Evolutionary conservation across 176 grass and related monocot species (phyloP).

Genomic region (Themeda triandra): DNA sequence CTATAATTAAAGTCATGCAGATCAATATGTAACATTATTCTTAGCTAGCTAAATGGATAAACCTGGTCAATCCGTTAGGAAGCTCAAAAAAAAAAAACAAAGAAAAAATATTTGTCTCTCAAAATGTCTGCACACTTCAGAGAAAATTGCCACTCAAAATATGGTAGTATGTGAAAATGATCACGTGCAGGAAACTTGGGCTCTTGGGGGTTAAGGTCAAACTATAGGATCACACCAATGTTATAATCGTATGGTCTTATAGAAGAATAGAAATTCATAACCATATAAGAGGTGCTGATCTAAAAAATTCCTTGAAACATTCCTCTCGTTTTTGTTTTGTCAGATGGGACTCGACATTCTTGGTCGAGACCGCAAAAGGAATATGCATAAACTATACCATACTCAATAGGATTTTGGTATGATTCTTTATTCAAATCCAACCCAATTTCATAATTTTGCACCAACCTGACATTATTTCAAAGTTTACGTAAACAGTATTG

Average conservation of each 20-base stretch:
- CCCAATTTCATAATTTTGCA: neutral
- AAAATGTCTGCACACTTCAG: neutral
- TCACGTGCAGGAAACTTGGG: neutral
- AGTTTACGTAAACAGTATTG: neutral
- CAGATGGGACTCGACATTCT: neutral
- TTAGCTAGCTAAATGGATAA: conserved; percentile 11
- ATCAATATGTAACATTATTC: conserved; percentile 14
- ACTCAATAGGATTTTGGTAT: neutral
- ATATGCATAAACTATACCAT: neutral
- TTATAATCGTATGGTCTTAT: neutral
- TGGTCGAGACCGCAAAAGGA: neutral
- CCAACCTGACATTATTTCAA: neutral
- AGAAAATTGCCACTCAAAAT: neutral
- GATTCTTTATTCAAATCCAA: neutral
- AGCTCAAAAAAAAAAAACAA: neutral
- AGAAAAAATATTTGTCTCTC: neutral
- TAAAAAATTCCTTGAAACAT: neutral
- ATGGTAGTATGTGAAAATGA: conserved; percentile 1
- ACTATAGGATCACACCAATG: neutral
- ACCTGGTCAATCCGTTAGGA: conserved; percentile 11
- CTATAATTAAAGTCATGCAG: neutral
- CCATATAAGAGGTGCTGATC: neutral
- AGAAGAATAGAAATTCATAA: neutral
- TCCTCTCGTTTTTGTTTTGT: neutral
- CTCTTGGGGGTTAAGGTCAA: neutral